These are phyloP conservation scores for Vicia villosa DNA, from an alignment of 306 rosid genomes.

Conservation along the genomic window DNA sequence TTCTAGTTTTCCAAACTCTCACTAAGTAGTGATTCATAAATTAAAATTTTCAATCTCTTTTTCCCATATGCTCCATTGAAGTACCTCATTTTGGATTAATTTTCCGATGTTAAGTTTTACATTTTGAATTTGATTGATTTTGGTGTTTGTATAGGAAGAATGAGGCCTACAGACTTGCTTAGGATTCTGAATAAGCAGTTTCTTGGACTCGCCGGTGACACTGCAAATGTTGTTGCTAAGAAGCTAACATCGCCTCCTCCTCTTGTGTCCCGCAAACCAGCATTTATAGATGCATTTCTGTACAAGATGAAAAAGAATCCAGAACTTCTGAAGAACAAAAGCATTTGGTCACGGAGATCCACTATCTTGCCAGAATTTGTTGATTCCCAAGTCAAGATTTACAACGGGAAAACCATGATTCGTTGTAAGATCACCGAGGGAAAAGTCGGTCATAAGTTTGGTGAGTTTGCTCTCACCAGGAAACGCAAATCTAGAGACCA, in stretches of 20 bases:
- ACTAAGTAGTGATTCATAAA: background rate
- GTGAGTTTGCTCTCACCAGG: conserved; percentile 50
- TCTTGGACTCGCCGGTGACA: conserved; percentile 31
- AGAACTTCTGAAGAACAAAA: conserved; percentile 39
- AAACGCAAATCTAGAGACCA: conserved; percentile 46
- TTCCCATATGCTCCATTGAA: background rate
- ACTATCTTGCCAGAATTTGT: conserved; percentile 46
- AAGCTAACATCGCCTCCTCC: conserved; percentile 15
- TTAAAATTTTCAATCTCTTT: background rate
- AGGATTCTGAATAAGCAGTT: conserved; percentile 39
- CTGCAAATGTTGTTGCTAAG: conserved; percentile 9
- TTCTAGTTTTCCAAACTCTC: no score
- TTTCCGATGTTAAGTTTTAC: background rate
- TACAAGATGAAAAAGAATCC: conserved; percentile 44
- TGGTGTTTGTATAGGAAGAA: conserved; percentile 34
- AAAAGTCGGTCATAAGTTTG: conserved; percentile 50
- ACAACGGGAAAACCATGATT: conserved; percentile 45
- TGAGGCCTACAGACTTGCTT: conserved; percentile 39
- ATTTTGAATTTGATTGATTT: conserved; percentile 9
- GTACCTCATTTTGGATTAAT: background rate
- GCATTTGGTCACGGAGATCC: conserved; percentile 49
- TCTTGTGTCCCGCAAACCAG: conserved; percentile 29
- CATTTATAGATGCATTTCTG: conserved; percentile 41
- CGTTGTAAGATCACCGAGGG: conserved; percentile 47
- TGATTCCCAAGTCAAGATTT: conserved; percentile 41